Conservation (phyloP, 352 stramenopile species). For the Globisporangium recalcitrans region DNA sequence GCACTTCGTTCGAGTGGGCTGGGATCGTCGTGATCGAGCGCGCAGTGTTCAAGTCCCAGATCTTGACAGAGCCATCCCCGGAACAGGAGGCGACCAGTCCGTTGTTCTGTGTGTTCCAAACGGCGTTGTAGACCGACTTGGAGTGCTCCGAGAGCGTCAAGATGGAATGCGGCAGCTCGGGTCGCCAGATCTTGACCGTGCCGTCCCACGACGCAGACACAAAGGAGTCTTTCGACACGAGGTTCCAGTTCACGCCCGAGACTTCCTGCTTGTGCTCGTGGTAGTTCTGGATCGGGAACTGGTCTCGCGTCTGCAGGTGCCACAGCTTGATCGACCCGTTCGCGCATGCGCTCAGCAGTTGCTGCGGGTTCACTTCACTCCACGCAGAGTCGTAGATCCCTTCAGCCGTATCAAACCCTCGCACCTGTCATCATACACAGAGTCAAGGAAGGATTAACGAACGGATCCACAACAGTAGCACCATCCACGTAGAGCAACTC, state of each 20-base stretch:
- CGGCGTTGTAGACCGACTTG: slow-evolving; percentile 75
- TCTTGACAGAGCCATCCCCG: slow-evolving; percentile 63
- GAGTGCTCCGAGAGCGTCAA: slow-evolving; percentile 76
- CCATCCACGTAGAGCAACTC: neutral
- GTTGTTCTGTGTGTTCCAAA: slow-evolving; percentile 81
- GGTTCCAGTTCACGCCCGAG: slow-evolving; percentile 88
- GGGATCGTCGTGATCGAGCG: slow-evolving; percentile 53
- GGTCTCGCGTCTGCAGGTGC: slow-evolving; percentile 83
- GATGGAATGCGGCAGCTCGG: slow-evolving; percentile 61
- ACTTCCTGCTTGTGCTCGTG: slow-evolving; percentile 86
- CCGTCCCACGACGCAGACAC: slow-evolving; percentile 84
- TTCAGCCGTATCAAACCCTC: slow-evolving; percentile 86
- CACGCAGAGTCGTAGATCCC: slow-evolving; percentile 89
- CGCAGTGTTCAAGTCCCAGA: slow-evolving; percentile 72
- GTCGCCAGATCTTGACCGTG: slow-evolving; percentile 85
- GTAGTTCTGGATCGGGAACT: slow-evolving; percentile 86
- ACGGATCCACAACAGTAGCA: neutral
- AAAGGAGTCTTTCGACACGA: slow-evolving; percentile 86
- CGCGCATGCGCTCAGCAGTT: slow-evolving; percentile 83
- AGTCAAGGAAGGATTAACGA: neutral
- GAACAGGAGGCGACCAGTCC: slow-evolving; percentile 72
- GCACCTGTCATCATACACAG: slow-evolving; percentile 33
- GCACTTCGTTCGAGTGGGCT: slow-evolving; percentile 80
- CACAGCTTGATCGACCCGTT: slow-evolving; percentile 88
- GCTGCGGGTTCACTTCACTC: slow-evolving; percentile 84